Evolutionary conservation across 768 basidiomycete species (phyloP).

Genomic region (Phanerochaete carnosa): DNA sequence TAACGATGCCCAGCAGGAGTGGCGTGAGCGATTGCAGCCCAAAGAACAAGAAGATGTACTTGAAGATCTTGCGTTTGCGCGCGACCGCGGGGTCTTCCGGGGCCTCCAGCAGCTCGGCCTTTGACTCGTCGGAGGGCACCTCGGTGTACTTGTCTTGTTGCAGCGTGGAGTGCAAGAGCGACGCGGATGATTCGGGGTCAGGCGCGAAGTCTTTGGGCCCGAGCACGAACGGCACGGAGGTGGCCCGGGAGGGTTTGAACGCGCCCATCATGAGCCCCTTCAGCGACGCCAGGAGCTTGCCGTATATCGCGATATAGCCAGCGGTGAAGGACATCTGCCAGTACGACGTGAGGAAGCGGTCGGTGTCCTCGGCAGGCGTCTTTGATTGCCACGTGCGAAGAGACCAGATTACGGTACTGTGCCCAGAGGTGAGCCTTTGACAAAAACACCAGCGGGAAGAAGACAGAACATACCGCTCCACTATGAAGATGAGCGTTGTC

Average conservation of each 20-base stretch:
- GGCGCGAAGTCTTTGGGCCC: no score
- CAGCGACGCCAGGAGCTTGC: constrained; percentile 3
- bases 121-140: no score
- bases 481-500: constrained; percentile 12
- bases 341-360: constrained; percentile 4
- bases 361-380: neutral
- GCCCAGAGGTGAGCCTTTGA: neutral
- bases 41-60: constrained; percentile 8
- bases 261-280: neutral
- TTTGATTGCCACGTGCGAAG: constrained; percentile 1
- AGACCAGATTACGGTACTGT: neutral
- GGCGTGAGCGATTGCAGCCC: neutral
- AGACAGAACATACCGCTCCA: constrained; percentile 17
- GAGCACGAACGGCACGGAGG: no score
- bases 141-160: no score
- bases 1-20: constrained; percentile 3
- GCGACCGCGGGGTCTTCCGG: neutral
- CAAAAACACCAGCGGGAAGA: neutral
- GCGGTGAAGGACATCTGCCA: constrained; percentile 7
- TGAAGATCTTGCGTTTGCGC: constrained; percentile 2
- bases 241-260: no score
- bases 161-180: no score
- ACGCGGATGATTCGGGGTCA: no score
- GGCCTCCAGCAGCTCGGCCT: no score
- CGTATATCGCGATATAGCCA: constrained; percentile 6